Conservation (phyloP, 2,329 filamentous ascomycete species). For the Monosporascus sp. region DNA sequence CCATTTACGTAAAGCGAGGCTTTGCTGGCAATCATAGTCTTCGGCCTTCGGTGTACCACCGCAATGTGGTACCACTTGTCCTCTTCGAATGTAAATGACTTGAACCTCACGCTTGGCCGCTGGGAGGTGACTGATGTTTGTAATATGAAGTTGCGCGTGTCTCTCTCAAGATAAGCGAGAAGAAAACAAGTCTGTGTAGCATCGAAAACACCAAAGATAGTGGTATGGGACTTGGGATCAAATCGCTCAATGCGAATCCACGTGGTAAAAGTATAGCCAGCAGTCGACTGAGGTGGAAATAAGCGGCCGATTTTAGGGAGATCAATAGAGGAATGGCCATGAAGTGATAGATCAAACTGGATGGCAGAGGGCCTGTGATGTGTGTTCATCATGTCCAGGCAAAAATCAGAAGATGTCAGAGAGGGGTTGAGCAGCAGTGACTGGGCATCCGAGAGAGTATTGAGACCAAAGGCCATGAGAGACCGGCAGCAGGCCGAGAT, state of each 20-base stretch:
- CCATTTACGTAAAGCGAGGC: conserved; percentile 89
- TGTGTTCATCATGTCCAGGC: conserved; percentile 64
- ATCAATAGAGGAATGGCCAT: conserved; percentile 88
- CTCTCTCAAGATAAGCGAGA: conserved; percentile 87
- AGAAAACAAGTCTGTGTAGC: conserved; percentile 88
- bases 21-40: conserved; percentile 69
- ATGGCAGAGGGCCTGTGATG: conserved; percentile 80
- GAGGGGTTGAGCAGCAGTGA: conserved; percentile 57
- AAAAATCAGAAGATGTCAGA: conserved; percentile 60
- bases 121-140: conserved; percentile 88
- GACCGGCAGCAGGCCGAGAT: conserved; percentile 64
- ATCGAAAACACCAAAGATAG: conserved; percentile 93
- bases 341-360: conserved; percentile 85
- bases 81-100: conserved; percentile 70
- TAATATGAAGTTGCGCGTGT: conserved; percentile 89
- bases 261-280: conserved; percentile 85
- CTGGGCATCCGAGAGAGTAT: conserved; percentile 76
- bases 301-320: conserved; percentile 76
- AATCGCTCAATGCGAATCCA: conserved; percentile 90
- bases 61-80: conserved; percentile 90
- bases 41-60: conserved; percentile 76
- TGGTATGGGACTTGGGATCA: conserved; percentile 82
- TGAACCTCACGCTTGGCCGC: conserved; percentile 89
- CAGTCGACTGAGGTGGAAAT: conserved; percentile 74
- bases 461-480: conserved; percentile 72